These are phyloP conservation scores for Sugiyamaella neomexicana DNA, from an alignment of 1,139 yeast genomes.

Conservation along the genomic window DNA sequence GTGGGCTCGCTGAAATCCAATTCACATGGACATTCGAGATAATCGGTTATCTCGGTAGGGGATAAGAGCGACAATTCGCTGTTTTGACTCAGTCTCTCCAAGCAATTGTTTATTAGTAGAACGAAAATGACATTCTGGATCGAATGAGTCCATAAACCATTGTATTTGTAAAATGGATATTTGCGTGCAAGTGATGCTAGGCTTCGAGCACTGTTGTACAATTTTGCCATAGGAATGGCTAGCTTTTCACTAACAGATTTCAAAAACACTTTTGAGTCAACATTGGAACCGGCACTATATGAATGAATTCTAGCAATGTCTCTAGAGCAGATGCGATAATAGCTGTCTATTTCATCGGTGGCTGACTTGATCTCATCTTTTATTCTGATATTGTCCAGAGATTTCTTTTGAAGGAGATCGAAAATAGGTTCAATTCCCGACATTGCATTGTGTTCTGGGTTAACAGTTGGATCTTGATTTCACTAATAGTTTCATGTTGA, in stretches of 20 bases:
- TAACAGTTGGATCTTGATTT: too few species aligned
- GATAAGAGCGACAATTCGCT: not conserved
- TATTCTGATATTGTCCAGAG: constrained; percentile 12
- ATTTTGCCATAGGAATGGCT: constrained; percentile 8
- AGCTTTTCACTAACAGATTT: constrained; percentile 1
- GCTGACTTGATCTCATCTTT: constrained; percentile 21
- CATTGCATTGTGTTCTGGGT: constrained; percentile 6
- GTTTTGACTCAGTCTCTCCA: not conserved
- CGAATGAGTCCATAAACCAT: constrained; percentile 30
- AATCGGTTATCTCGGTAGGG: not conserved
- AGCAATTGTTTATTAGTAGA: constrained; percentile 11
- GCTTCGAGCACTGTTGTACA: not conserved
- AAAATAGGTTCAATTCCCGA: constrained; percentile 14
- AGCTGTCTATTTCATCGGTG: constrained; percentile 18
- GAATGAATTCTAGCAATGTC: constrained; percentile 25
- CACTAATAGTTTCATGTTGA: too few species aligned
- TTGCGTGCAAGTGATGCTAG: constrained; percentile 17
- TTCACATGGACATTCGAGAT: constrained; percentile 12
- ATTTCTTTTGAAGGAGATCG: constrained; percentile 16
- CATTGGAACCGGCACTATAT: not conserved
- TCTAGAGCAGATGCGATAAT: constrained; percentile 21
- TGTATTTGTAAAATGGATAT: constrained; percentile 34
- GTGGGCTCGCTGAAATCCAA: constrained; percentile 15
- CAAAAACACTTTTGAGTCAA: constrained; percentile 4
- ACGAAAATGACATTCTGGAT: constrained; percentile 31